Conservation (phyloP, 164 flowering plant species). For the Protea cynaroides region DNA sequence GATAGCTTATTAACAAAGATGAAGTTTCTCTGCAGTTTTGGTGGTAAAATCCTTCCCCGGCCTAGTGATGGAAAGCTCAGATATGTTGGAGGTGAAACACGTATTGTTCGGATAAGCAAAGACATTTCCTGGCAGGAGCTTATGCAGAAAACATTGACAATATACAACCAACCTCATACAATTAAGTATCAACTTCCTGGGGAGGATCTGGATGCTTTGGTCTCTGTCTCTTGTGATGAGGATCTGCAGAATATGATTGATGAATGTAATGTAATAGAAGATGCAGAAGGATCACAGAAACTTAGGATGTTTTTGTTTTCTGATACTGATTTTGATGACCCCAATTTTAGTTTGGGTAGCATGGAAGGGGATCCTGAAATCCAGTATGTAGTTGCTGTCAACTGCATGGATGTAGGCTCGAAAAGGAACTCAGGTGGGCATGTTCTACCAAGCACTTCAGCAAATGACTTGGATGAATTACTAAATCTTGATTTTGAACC, state of each 20-base stretch:
- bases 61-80: slow-evolving; percentile 93
- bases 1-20: slow-evolving; percentile 42
- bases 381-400: slow-evolving; percentile 84
- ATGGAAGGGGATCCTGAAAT: slow-evolving; percentile 62
- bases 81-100: slow-evolving; percentile 92
- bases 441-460: slow-evolving; percentile 37
- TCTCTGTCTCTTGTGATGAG: slow-evolving; percentile 87
- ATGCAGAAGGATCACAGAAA: slow-evolving; percentile 50
- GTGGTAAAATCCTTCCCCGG: slow-evolving; percentile 77
- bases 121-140: slow-evolving; percentile 71
- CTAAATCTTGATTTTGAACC: slow-evolving; percentile 34
- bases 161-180: slow-evolving; percentile 46
- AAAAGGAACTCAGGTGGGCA: slow-evolving; percentile 38
- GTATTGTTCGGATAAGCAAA: slow-evolving; percentile 56
- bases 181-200: slow-evolving; percentile 96
- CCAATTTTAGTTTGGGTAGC: slow-evolving; percentile 44
- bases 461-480: slow-evolving; percentile 59
- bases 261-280: slow-evolving; percentile 52
- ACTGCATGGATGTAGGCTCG: slow-evolving; percentile 71
- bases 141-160: slow-evolving; percentile 38
- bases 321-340: slow-evolving; percentile 52
- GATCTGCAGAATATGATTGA: slow-evolving; percentile 96
- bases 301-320: slow-evolving; percentile 80
- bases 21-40: slow-evolving; percentile 89
- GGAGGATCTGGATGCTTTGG: slow-evolving; percentile 93